Percentiles rank a stretch among this genome's conserved stretches.
These are phyloP conservation scores for Fusarium oxysporum DNA, from an alignment of 2,329 filamentous ascomycete genomes.

Conservation along the genomic window DNA sequence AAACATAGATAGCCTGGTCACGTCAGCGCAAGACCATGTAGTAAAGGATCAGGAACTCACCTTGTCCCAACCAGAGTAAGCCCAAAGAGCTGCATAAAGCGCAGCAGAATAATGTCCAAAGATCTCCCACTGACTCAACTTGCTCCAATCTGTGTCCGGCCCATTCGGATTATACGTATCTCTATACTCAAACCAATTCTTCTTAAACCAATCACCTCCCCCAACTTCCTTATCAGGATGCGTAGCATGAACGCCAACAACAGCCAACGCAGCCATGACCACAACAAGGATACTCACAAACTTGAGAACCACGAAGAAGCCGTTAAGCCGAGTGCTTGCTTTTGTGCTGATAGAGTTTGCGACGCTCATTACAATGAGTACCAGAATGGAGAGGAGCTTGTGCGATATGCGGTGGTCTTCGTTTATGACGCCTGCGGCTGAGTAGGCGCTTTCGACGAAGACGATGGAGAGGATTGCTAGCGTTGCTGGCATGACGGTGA, in stretches of 20 bases:
- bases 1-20: slow-evolving; percentile 64
- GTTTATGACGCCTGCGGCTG: slow-evolving; percentile 60
- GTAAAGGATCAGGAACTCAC: slow-evolving; percentile 47
- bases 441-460: slow-evolving; percentile 70
- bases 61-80: slow-evolving; percentile 76
- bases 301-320: slow-evolving; percentile 66
- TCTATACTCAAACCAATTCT: slow-evolving; percentile 66
- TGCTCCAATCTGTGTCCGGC: slow-evolving; percentile 59
- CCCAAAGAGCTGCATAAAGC: slow-evolving; percentile 72
- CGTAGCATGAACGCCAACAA: slow-evolving; percentile 55
- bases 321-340: slow-evolving; percentile 65
- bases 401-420: slow-evolving; percentile 57
- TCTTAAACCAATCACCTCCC: slow-evolving; percentile 63
- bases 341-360: slow-evolving; percentile 68
- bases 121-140: slow-evolving; percentile 66
- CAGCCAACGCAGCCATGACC: slow-evolving; percentile 61
- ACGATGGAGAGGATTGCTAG: slow-evolving; percentile 73
- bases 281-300: slow-evolving; percentile 62
- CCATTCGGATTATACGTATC: slow-evolving; percentile 63
- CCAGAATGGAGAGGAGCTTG: slow-evolving; percentile 63
- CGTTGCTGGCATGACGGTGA: slow-evolving; percentile 73
- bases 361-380: slow-evolving; percentile 59
- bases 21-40: fast-evolving
- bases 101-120: slow-evolving; percentile 71
- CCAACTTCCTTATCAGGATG: slow-evolving; percentile 55